Conservation (phyloP, 1,284 basidiomycete genomes). For the Cystobasidium pallidum region DNA sequence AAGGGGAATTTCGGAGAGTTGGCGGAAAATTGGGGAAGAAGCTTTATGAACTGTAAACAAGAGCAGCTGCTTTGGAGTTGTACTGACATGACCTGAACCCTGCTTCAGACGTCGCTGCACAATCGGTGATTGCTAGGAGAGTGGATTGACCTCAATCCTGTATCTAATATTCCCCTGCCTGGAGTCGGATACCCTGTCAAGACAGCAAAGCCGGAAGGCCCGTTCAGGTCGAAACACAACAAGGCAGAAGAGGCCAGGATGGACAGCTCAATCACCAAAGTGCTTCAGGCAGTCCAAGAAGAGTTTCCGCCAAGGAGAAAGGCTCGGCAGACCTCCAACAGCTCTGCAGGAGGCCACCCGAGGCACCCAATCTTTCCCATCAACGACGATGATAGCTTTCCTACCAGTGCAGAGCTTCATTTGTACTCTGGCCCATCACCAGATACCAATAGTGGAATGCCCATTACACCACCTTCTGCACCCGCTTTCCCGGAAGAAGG, state of each 20-base stretch:
- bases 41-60: too few species aligned
- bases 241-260: too few species aligned
- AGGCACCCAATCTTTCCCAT: slow-evolving; percentile 9
- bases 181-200: too few species aligned
- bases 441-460: not conserved
- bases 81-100: too few species aligned
- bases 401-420: not conserved
- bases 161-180: too few species aligned
- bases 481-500: not conserved
- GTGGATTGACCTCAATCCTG: too few species aligned
- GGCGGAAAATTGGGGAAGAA: not conserved
- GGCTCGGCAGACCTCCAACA: slow-evolving; percentile 16
- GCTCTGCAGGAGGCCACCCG: not conserved
- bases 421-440: slow-evolving; percentile 1
- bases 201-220: too few species aligned
- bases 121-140: too few species aligned
- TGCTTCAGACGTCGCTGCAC: too few species aligned
- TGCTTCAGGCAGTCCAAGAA: slow-evolving; percentile 39
- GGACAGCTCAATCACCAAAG: slow-evolving; percentile 37
- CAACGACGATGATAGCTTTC: not conserved
- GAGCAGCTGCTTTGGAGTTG: too few species aligned
- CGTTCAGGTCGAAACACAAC: too few species aligned
- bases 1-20: not conserved
- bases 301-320: slow-evolving; percentile 30
- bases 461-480: not conserved